Base-by-base conservation (phyloP, 768 basidiomycete species). In the Russula emetica region DNA sequence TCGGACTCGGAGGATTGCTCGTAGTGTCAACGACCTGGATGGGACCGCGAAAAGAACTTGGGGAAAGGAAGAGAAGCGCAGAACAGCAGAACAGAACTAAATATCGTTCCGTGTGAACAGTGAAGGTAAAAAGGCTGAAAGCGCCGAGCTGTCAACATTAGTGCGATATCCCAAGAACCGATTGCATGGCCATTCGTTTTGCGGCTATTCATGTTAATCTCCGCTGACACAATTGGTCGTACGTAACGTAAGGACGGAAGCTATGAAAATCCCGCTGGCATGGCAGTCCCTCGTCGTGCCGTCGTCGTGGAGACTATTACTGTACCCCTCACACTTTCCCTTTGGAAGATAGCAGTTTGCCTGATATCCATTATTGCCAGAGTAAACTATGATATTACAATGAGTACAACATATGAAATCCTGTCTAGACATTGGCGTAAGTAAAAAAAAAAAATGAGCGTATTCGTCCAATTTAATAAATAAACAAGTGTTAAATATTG, bases 401-500 rank as follows among this genome's bases (percentile, higher is more conserved):
- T 32, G 26, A 24, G 58, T 60, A 54, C 45, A 36, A n/a, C 40
- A 30, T 51, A 34, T 51, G 40, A 61, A 36, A 55, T 52, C 51
- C n/a, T 11, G 49, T 52, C 38, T 42, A 40, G 40, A 42, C 16
- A 34, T 42, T 32, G 26, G 30, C 11, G 50, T 58, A 52, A 30
- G 55, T 40, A 40, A 40, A 5, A 38, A 38, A 16, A n/a, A 18
- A n/a, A 34, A 57, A 34, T 11, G 40, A 45, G 26, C 14, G 22
- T 16, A 28, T 10, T 52, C 42, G 13, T 61, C 34, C 26, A 26
- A 54, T 34, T 54, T n/a, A 22, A 34, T 59, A 50, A 44, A 55
- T 64, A 59, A 63, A 54, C 62, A 47, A 47, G 28, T 36, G 28
- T 58, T 63, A 63, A 63, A 63, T 63, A 63, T 54, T 53, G 47